These are phyloP conservation scores for Sporodiniella umbellata DNA, from an alignment of 371 early-diverging fungal genomes.

Conservation along the genomic window DNA sequence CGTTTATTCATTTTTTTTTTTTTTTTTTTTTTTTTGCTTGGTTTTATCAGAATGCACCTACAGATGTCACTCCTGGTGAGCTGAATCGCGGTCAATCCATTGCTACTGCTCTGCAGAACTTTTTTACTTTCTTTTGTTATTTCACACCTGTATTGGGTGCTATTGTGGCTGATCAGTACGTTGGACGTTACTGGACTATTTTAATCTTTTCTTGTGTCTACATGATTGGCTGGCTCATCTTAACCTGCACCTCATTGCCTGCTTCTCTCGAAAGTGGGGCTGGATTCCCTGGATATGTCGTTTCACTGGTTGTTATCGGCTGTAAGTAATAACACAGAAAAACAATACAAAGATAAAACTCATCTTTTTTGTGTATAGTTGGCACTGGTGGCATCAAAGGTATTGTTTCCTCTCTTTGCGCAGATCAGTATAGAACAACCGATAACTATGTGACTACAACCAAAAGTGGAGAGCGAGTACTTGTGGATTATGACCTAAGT, in stretches of 20 bases:
- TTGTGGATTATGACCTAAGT: slow-evolving; percentile 60
- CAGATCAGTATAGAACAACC: slow-evolving; percentile 34
- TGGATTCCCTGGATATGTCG: slow-evolving; percentile 61
- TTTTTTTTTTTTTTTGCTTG: neutral
- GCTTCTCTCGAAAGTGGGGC: slow-evolving; percentile 43
- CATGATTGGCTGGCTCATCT: slow-evolving; percentile 56
- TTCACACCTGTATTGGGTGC: slow-evolving; percentile 77
- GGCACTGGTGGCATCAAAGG: slow-evolving; percentile 91
- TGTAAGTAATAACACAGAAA: slow-evolving; percentile 12
- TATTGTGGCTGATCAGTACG: slow-evolving; percentile 70
- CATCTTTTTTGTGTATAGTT: slow-evolving; percentile 26
- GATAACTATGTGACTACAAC: slow-evolving; percentile 46
- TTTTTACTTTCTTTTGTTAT: slow-evolving; percentile 77
- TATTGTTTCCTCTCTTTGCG: slow-evolving; percentile 40
- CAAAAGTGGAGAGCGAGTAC: slow-evolving; percentile 48
- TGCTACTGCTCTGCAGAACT: slow-evolving; percentile 66
- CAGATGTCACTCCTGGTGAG: slow-evolving; percentile 24
- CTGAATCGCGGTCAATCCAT: slow-evolving; percentile 41
- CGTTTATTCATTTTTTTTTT: neutral
- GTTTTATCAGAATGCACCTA: slow-evolving; percentile 16
- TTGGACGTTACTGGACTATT: slow-evolving; percentile 82
- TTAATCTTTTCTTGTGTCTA: slow-evolving; percentile 64
- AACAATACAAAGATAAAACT: neutral
- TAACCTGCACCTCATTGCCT: slow-evolving; percentile 58
- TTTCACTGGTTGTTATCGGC: slow-evolving; percentile 51